Evolutionary conservation across 306 rosid genomes (phyloP).

Genomic region (Erythrophleum fordii): DNA sequence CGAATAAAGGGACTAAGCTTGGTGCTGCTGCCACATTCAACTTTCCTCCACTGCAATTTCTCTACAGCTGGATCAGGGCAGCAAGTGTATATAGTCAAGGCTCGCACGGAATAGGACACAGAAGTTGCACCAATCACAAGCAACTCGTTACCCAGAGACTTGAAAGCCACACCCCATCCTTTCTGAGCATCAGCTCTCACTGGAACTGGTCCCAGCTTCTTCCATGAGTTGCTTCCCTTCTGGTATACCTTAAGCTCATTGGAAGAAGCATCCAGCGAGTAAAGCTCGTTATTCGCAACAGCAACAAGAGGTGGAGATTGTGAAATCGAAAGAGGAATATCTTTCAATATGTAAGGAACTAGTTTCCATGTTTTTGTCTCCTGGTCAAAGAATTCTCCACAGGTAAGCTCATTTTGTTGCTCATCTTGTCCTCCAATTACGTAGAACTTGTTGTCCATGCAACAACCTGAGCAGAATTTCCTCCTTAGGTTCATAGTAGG

Average conservation of each 20-base stretch:
- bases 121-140: slow-evolving; percentile 67
- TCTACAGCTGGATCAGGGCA: slow-evolving; percentile 59
- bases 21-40: slow-evolving; percentile 52
- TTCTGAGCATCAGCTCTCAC: slow-evolving; percentile 57
- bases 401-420: slow-evolving; percentile 49
- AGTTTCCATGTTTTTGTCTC: slow-evolving; percentile 61
- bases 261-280: slow-evolving; percentile 56
- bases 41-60: slow-evolving; percentile 63
- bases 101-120: slow-evolving; percentile 32
- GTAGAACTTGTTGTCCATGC: slow-evolving; percentile 72
- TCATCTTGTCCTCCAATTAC: slow-evolving; percentile 80
- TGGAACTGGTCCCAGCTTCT: slow-evolving; percentile 69
- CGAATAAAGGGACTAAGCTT: slow-evolving; percentile 62
- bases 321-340: slow-evolving; percentile 35
- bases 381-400: slow-evolving; percentile 71
- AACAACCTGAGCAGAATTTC: slow-evolving; percentile 73
- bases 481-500: slow-evolving; percentile 68
- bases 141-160: slow-evolving; percentile 78
- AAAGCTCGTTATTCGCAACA: slow-evolving; percentile 66
- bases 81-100: slow-evolving; percentile 60
- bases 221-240: slow-evolving; percentile 67
- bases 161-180: slow-evolving; percentile 92
- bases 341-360: slow-evolving; percentile 62
- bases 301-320: slow-evolving; percentile 79
- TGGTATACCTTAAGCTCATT: slow-evolving; percentile 72